Evolutionary conservation across 2,329 filamentous ascomycete species (phyloP).

Genomic region (Epichloe glyceriae): DNA sequence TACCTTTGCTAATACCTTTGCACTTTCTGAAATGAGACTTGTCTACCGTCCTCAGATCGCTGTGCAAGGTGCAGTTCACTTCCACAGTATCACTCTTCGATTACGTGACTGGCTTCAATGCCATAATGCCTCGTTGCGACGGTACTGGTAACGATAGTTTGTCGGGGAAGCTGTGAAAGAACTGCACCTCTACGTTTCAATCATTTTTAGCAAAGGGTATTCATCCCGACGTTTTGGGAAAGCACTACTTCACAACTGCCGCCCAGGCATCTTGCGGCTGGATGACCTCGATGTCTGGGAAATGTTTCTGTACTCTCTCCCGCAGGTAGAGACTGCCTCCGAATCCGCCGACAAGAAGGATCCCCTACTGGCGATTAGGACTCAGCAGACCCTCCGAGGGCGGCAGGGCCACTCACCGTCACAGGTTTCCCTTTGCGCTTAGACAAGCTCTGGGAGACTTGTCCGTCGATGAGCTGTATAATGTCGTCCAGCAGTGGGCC

Average conservation of each 20-base stretch:
- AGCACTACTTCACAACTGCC: conserved; percentile 4
- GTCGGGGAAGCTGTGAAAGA: background rate
- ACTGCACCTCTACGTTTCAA: background rate
- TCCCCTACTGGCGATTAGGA: background rate
- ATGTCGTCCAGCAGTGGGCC: background rate
- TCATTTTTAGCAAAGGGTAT: background rate
- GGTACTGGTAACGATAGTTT: background rate
- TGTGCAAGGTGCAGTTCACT: background rate
- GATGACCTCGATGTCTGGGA: conserved; percentile 1
- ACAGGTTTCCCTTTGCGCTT: background rate
- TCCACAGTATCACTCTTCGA: background rate
- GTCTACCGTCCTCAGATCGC: background rate
- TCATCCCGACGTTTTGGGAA: background rate
- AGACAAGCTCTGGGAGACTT: background rate
- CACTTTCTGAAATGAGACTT: background rate
- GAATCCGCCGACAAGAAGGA: conserved; percentile 5
- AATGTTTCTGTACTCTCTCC: background rate
- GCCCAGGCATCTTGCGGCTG: conserved; percentile 5
- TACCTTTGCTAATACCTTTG: no score
- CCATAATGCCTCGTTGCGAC: conserved; percentile 3
- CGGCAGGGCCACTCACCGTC: background rate
- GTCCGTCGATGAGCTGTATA: background rate
- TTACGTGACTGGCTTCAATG: fast-evolving
- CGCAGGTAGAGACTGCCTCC: conserved; percentile 2
- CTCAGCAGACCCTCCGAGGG: background rate